A percentile compares a stretch with the other conserved stretches of the same genome.
Conservation (phyloP, 257 asterid genomes). For the Ehretia macrophylla region DNA sequence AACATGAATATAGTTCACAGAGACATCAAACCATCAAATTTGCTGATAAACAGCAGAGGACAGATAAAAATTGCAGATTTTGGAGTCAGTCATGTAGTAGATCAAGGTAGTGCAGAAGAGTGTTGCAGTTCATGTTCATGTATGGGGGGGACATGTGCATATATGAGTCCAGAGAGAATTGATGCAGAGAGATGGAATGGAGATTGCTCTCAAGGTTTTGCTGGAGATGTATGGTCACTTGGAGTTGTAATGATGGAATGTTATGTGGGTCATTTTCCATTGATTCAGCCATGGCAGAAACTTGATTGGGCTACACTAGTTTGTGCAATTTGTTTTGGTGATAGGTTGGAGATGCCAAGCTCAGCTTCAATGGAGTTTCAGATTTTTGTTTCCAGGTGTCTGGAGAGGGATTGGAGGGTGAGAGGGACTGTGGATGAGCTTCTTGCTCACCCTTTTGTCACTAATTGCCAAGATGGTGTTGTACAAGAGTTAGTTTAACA, state of each 20-base stretch:
- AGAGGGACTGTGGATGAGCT: not conserved
- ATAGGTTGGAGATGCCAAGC: constrained; percentile 22
- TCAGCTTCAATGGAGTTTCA: constrained; percentile 34
- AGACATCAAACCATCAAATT: constrained; percentile 52
- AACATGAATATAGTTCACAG: constrained; percentile 34
- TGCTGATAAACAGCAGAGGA: constrained; percentile 31
- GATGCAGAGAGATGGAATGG: constrained; percentile 43
- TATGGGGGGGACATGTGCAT: constrained; percentile 48
- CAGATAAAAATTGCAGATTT: constrained; percentile 48
- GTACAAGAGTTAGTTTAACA: constrained; percentile 16
- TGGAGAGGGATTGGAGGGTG: not conserved
- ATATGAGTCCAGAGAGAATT: constrained; percentile 54
- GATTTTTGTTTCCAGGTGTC: constrained; percentile 19
- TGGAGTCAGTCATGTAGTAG: constrained; percentile 25
- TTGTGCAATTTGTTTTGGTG: constrained; percentile 31
- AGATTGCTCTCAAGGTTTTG: constrained; percentile 23
- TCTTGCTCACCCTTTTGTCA: not conserved
- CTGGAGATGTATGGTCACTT: constrained; percentile 52
- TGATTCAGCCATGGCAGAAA: constrained; percentile 27
- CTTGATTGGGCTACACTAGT: constrained; percentile 44
- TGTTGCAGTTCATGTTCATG: not conserved
- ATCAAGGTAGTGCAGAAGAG: not conserved
- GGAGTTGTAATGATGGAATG: constrained; percentile 53
- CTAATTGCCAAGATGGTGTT: constrained; percentile 35
- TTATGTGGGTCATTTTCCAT: constrained; percentile 37